Conservation (phyloP, 2,329 filamentous ascomycete species). For the Westerdykella aurantiaca region DNA sequence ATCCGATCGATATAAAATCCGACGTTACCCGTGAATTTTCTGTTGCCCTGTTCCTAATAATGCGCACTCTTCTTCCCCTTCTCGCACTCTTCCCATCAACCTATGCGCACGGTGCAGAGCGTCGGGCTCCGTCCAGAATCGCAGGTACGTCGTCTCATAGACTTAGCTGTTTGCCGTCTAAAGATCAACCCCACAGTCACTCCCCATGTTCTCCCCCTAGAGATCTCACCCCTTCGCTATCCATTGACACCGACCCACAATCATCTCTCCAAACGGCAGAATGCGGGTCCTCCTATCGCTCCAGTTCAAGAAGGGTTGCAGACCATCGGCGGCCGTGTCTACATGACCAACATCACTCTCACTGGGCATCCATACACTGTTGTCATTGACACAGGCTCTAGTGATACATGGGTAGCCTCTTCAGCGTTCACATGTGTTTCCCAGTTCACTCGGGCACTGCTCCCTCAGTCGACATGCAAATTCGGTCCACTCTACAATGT, state of each 20-base stretch:
- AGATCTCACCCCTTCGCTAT: constrained; percentile 1
- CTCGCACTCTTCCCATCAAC: too few species aligned
- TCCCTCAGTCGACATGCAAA: constrained; percentile 9
- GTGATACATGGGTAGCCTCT: constrained; percentile 23
- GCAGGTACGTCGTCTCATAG: not conserved
- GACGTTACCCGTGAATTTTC: too few species aligned
- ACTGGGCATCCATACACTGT: constrained; percentile 13
- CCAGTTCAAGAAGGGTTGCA: constrained; percentile 15
- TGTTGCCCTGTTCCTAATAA: too few species aligned
- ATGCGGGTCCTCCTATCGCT: constrained; percentile 1
- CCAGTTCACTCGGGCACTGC: not conserved
- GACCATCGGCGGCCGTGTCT: constrained; percentile 24
- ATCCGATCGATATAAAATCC: too few species aligned
- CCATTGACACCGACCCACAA: constrained; percentile 7
- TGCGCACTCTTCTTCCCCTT: too few species aligned
- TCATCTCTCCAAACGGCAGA: constrained; percentile 11
- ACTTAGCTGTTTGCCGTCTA: too few species aligned
- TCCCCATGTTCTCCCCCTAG: constrained; percentile 7
- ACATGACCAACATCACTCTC: constrained; percentile 25
- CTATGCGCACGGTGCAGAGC: too few species aligned
- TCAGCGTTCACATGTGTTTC: constrained; percentile 14
- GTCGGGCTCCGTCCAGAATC: not conserved
- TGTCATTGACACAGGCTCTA: constrained; percentile 24
- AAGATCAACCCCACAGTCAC: constrained; percentile 5
- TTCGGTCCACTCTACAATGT: constrained; percentile 16